Percentiles rank a stretch among this genome's conserved stretches.
phyloP scores from a whole-genome alignment of 192 early-diverging fungal genomes.

The Backusella macrospora region DNA sequence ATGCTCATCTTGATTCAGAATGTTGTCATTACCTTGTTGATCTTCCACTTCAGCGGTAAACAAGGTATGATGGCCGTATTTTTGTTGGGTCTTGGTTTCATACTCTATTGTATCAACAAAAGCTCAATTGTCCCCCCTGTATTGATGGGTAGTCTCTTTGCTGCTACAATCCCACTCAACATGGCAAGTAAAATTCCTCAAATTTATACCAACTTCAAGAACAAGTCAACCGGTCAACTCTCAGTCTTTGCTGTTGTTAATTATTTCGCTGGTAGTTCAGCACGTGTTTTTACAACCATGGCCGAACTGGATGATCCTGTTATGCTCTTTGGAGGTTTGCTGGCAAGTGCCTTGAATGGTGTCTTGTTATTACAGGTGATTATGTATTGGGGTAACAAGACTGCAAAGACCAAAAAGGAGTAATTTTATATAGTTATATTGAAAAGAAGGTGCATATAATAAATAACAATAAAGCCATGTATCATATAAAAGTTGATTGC shows the following conservation, averaged over 20 bases:
- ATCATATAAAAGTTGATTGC: too few relatives aligned
- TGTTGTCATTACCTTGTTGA: slow-evolving; percentile 71
- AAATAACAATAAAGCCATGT: background rate
- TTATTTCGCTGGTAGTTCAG: slow-evolving; percentile 83
- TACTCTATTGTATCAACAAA: slow-evolving; percentile 56
- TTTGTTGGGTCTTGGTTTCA: slow-evolving; percentile 36
- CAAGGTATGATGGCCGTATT: slow-evolving; percentile 50
- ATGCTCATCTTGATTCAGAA: slow-evolving; percentile 87
- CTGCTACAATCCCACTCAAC: slow-evolving; percentile 75
- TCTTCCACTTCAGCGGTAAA: slow-evolving; percentile 59
- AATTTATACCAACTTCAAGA: slow-evolving; percentile 81
- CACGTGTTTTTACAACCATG: slow-evolving; percentile 90
- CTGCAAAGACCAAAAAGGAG: slow-evolving; percentile 6
- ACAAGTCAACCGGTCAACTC: slow-evolving; percentile 85
- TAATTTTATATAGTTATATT: background rate
- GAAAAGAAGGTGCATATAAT: background rate
- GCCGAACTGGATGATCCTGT: slow-evolving; percentile 85
- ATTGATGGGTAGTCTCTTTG: slow-evolving; percentile 69
- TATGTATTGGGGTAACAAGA: slow-evolving; percentile 67
- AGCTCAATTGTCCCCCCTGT: slow-evolving; percentile 46
- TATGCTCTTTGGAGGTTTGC: slow-evolving; percentile 68
- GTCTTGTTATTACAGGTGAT: slow-evolving; percentile 80
- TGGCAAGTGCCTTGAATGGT: slow-evolving; percentile 77
- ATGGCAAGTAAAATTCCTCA: slow-evolving; percentile 88
- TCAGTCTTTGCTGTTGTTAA: slow-evolving; percentile 92